Evolutionary conservation across 108 stramenopile species (phyloP).

Genomic region (Pseudonitzschia multistriata): DNA sequence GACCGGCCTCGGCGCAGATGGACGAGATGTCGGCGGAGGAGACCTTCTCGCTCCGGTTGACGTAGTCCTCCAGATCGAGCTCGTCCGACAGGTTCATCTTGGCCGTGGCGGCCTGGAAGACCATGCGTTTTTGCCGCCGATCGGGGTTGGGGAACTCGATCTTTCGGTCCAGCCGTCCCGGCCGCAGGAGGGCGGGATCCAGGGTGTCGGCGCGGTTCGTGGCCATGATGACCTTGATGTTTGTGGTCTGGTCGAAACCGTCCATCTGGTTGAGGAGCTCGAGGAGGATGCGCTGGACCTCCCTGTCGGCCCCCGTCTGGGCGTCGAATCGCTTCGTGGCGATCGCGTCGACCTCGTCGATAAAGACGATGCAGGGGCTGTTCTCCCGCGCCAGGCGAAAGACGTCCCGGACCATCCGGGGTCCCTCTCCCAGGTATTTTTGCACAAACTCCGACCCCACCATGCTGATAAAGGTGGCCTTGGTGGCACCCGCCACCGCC

Average conservation of each 20-base stretch:
- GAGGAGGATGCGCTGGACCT: slow-evolving; percentile 98
- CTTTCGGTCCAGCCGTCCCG: slow-evolving; percentile 98
- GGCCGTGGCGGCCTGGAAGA: slow-evolving; percentile 97
- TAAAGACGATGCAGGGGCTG: slow-evolving; percentile 96
- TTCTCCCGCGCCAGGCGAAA: slow-evolving; percentile 99
- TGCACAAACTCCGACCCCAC: slow-evolving; percentile 99
- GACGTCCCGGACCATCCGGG: slow-evolving; percentile 99
- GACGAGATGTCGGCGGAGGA: slow-evolving; percentile 93
- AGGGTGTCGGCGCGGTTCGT: slow-evolving; percentile 99
- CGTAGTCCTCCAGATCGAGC: slow-evolving; percentile 98
- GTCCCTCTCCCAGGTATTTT: slow-evolving; percentile 99
- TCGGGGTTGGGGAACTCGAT: slow-evolving; percentile 99
- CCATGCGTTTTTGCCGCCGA: slow-evolving; percentile 99
- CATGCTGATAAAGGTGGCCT: slow-evolving; percentile 98
- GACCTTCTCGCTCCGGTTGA: slow-evolving; percentile 97
- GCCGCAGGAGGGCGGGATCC: slow-evolving; percentile 97
- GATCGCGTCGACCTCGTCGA: slow-evolving; percentile 99
- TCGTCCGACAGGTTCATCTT: slow-evolving; percentile 98
- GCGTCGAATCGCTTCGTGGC: slow-evolving; percentile 99
- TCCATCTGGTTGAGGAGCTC: slow-evolving; percentile 99
- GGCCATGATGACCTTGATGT: slow-evolving; percentile 99
- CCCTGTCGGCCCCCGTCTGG: slow-evolving; percentile 97
- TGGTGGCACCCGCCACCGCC: slow-evolving; percentile 97
- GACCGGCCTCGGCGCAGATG: slow-evolving; percentile 96
- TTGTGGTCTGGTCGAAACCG: slow-evolving; percentile 98